A percentile compares a stretch with the other conserved stretches of the same genome.
These are phyloP conservation scores for Cladosporium colombiae DNA, from an alignment of 2,329 filamentous ascomycete species.

Conservation along the genomic window DNA sequence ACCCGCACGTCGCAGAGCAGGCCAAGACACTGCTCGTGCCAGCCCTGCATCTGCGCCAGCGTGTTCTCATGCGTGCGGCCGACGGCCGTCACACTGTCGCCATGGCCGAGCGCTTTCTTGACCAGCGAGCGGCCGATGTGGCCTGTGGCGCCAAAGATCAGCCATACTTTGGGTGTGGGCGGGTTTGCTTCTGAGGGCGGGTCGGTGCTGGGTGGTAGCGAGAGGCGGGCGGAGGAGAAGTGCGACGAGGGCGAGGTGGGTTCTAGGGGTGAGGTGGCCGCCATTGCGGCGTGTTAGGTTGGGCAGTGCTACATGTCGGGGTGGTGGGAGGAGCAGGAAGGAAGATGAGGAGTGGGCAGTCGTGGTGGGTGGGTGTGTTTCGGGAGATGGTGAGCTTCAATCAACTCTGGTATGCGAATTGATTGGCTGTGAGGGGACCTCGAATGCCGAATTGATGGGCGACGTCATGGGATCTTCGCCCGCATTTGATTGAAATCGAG, in stretches of 20 bases:
- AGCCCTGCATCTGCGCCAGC: slow-evolving; percentile 68
- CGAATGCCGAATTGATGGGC: slow-evolving; percentile 5
- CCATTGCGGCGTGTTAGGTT: slow-evolving; percentile 23
- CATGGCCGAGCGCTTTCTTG: slow-evolving; percentile 75
- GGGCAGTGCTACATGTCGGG: slow-evolving; percentile 14
- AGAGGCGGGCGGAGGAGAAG: slow-evolving; percentile 37
- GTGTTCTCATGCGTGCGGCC: slow-evolving; percentile 79
- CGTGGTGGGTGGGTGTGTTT: slow-evolving; percentile 21
- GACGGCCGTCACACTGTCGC: slow-evolving; percentile 83
- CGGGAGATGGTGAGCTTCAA: slow-evolving; percentile 5
- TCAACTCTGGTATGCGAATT: not conserved
- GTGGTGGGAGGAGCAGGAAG: not conserved
- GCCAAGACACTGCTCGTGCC: slow-evolving; percentile 72
- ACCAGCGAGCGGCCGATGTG: slow-evolving; percentile 93
- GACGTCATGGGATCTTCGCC: slow-evolving; percentile 18
- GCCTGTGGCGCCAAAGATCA: slow-evolving; percentile 95
- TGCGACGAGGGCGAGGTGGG: slow-evolving; percentile 20
- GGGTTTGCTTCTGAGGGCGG: slow-evolving; percentile 73
- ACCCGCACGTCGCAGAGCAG: slow-evolving; percentile 89
- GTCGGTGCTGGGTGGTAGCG: slow-evolving; percentile 81
- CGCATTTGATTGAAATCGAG: slow-evolving; percentile 18
- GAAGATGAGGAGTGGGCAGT: not conserved
- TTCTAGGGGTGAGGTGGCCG: slow-evolving; percentile 23
- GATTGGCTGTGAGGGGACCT: not conserved
- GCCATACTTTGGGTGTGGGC: slow-evolving; percentile 79